A percentile compares a stretch with the other conserved stretches of the same genome.
Conservation (phyloP, 495 filamentous ascomycete genomes). For the Annulohypoxylon moriforme region DNA sequence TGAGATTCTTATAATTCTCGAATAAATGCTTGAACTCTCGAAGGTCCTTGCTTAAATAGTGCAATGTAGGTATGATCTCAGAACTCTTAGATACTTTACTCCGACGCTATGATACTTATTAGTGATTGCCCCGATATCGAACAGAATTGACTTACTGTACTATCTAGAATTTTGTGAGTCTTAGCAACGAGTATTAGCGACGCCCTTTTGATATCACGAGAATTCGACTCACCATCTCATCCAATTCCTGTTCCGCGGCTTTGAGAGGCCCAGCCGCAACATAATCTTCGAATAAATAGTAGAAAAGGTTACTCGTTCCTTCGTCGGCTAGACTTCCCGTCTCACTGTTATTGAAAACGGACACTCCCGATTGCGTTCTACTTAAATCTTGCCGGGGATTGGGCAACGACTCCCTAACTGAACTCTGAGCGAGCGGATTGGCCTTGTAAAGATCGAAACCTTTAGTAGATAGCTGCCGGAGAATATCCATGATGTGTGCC, state of each 20-base stretch:
- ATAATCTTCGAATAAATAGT: conserved; percentile 88
- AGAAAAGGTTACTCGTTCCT: conserved; percentile 80
- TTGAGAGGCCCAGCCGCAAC: conserved; percentile 56
- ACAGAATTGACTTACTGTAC: conserved; percentile 38
- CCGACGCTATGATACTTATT: conserved; percentile 36
- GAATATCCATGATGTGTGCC: conserved; percentile 76
- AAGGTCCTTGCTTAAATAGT: conserved; percentile 73
- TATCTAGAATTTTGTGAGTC: conserved; percentile 47
- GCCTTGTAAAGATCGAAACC: conserved; percentile 51
- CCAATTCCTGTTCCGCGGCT: conserved; percentile 79
- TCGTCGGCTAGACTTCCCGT: conserved; percentile 59
- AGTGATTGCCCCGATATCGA: not conserved
- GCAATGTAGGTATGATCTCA: conserved; percentile 56
- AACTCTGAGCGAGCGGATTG: conserved; percentile 62
- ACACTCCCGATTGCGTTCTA: conserved; percentile 45
- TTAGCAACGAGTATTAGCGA: conserved; percentile 24
- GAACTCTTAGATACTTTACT: conserved; percentile 45
- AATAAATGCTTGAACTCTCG: conserved; percentile 83
- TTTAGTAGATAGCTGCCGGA: conserved; percentile 71
- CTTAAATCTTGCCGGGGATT: conserved; percentile 46
- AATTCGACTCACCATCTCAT: conserved; percentile 71
- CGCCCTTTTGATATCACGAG: conserved; percentile 37
- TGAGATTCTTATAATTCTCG: conserved; percentile 80
- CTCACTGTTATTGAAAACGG: conserved; percentile 28
- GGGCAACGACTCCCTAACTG: conserved; percentile 50